Conservation (phyloP, 768 basidiomycete species). For the Crepidotus variabilis region DNA sequence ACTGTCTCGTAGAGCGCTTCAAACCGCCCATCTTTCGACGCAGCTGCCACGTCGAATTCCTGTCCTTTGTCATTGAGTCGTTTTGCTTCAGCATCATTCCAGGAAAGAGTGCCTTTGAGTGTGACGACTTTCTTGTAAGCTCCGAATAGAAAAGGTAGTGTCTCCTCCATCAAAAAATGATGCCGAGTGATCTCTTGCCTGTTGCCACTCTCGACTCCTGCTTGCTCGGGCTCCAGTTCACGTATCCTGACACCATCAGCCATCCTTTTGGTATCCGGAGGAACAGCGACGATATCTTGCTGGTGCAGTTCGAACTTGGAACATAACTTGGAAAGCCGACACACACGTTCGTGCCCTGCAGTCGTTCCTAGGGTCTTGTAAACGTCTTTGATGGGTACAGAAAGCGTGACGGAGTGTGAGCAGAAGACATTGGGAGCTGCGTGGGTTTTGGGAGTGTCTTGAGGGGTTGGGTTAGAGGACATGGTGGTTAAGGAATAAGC, state of each 20-base stretch:
- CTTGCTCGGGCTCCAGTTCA: background rate
- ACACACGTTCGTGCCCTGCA: constrained; percentile 29
- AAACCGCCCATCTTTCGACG: constrained; percentile 3
- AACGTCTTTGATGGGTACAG: constrained; percentile 23
- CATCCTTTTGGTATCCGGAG: constrained; percentile 9
- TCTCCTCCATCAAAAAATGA: constrained; percentile 27
- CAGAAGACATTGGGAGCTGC: constrained; percentile 27
- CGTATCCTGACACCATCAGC: constrained; percentile 10
- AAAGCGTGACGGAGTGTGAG: constrained; percentile 22
- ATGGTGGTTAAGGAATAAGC: background rate
- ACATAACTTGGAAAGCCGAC: constrained; percentile 25
- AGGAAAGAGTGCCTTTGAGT: constrained; percentile 28
- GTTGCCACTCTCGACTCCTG: background rate
- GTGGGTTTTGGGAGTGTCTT: constrained; percentile 9
- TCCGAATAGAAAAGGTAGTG: constrained; percentile 28
- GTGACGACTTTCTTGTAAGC: constrained; percentile 21
- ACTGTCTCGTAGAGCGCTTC: constrained; percentile 28
- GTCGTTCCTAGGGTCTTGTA: constrained; percentile 25
- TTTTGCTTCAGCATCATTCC: constrained; percentile 22
- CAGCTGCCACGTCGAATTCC: constrained; percentile 1
- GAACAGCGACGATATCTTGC: constrained; percentile 18
- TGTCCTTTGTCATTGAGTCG: background rate
- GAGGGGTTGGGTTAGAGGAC: background rate
- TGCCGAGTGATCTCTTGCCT: constrained; percentile 19
- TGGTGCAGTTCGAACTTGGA: constrained; percentile 23